Base-by-base conservation (phyloP, 805 yeast genomes). In the Sugiyamaella smithiae region DNA sequence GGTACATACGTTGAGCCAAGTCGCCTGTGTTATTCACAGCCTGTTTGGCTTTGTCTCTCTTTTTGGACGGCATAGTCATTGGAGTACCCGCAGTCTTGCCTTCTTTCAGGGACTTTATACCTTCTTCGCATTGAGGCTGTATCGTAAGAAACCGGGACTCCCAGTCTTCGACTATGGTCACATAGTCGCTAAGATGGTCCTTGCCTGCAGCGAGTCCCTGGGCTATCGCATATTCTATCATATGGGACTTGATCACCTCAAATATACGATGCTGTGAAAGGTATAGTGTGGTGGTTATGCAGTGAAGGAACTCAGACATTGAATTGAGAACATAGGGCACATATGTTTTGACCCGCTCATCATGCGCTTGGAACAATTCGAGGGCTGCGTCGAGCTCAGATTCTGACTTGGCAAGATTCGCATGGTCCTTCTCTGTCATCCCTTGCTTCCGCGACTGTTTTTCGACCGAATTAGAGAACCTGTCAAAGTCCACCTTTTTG, bases 401-500 rank as follows among this genome's bases (percentile, higher is more conserved):
- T 45, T 63, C 63, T 11, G 51, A 40, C 42, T 64, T 61, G 26
- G 56, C 57, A 32, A 66, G 43, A 14, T 51, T 45, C 14, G 32
- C 28, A 46, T 57, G 53, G 22, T 60, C 71, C 44, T 64, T 64
- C 19, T 65, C 69, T 20, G 61, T 50, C 32, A 53, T 47, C 14
- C 33, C 43, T 22, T 53, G 46, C 54, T 66, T 65, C 40, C 56
- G 50, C 38, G 51, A 43, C 47, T 58, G 51, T 51, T 62, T 65
- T 29, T 65, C 68, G 14, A 65, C 60, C 12, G 59, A 36, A 45
- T 66, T 64, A 16, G 60, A 50, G 40, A 49, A 55, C 7, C 71
- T 58, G 51, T 67, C 71, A 51, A 56, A 68, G 55, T 67, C 71
- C 25, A 66, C 52, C 58, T 68, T 67, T 55, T 67, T 67, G 56